phyloP scores from a whole-genome alignment of 176 grass and related monocot species.

The Eragrostis nindensis region DNA sequence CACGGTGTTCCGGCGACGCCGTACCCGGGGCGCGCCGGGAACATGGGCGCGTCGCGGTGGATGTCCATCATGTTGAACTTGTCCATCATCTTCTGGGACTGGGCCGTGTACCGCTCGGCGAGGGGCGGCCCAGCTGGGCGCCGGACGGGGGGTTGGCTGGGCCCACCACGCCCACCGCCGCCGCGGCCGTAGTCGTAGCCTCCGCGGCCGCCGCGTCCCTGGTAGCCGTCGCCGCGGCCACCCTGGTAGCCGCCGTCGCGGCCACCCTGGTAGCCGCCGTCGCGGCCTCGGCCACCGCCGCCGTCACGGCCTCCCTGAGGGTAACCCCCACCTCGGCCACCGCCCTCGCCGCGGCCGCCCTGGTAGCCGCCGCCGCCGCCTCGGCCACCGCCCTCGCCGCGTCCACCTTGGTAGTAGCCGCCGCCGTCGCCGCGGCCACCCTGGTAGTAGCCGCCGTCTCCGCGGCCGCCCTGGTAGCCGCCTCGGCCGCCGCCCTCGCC shows the following conservation, averaged over 20 bases:
- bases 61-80: slow-evolving; percentile 31
- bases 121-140: slow-evolving; percentile 34
- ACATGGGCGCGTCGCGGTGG: slow-evolving; percentile 18
- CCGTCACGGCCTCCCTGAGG: background rate
- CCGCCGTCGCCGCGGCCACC: background rate
- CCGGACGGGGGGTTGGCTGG: background rate
- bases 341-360: no score
- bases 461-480: background rate
- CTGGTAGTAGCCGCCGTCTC: background rate
- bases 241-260: background rate
- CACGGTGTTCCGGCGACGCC: slow-evolving; percentile 1
- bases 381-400: no score
- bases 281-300: background rate
- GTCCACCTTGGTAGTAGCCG: background rate
- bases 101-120: background rate
- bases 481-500: background rate
- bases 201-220: background rate
- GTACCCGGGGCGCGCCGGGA: slow-evolving; percentile 50
- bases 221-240: background rate
- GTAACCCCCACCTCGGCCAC: no score
- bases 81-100: background rate
- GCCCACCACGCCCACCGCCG: no score
- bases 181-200: no score
- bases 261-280: background rate
- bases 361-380: no score